Base-by-base conservation (phyloP, 2,329 filamentous ascomycete genomes). In the Aspergillus pseudoviridinutans region DNA sequence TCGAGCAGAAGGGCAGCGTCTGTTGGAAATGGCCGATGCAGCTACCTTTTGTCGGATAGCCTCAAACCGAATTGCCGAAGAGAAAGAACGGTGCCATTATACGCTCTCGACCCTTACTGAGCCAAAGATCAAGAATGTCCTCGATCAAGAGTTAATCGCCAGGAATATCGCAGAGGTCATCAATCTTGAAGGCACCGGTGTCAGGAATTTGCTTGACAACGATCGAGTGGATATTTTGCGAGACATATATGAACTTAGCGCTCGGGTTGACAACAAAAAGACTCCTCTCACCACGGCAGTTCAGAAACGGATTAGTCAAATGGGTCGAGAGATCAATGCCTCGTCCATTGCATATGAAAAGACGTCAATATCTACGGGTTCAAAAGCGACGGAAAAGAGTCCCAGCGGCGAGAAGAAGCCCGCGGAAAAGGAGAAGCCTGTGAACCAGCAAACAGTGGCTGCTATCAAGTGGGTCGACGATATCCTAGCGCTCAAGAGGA, bases 391-490 rank as follows among this genome's bases (percentile, higher is more conserved):
- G 25, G 67, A 72, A 38, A 78, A 79, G 3, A 78, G 83, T 12
- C 81, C 82, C 7, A 81, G 74, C 2, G 80, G 81, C 6, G 79
- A 78, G 56, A 72, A 80, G 22, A 82, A 82, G 32, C 78, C 75
- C 25, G 79, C 66, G 61, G 73, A 65, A 70, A 82, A 57, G 62
- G 73, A 83, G 41, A 84, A 79, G 58, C 78, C 84, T 1, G 78
- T 87, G 7, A 92, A 91, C 28, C 88, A 91, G 71, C 88, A 92
- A 69, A 97, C 94, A 0, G 84, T 86, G 0, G 89, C 92, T 1
- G 94, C 94, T 0, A 89, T 97, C 66, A 91, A 90, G 67, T 99
- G 94, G 94, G 93, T 97, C 2, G 91, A 96, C 66, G 92, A 96
- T 66, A 90, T 97, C 2, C 78, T 99, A 50, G 76, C 77, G 20